Evolutionary conservation across 1,284 basidiomycete species (phyloP), one percentile per base, ranked within the genome.

Genomic region (Leccinum angustisporum): DNA sequence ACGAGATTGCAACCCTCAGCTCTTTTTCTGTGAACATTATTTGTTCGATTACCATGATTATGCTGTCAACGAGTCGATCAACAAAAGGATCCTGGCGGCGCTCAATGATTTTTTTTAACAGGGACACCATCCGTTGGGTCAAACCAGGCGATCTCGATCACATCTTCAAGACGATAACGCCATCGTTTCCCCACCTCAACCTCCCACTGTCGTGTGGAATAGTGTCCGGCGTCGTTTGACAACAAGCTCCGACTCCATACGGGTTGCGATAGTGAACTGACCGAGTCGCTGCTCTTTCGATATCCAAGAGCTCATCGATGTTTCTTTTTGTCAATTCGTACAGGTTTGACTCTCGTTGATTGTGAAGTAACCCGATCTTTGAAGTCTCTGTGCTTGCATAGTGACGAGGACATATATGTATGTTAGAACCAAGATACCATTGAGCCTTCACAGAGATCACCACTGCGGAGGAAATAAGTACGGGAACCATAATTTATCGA

Each of bases 281-380:
- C 53, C 1, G 34, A 57, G 57, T 58, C 48, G 6, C 9, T 61
- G 18, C 2, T 58, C 58, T 51, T 30, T 7, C 36, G 31, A 70
- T 52, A 31, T 71, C 63, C 54, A 68, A 46, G 46, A 65, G 66
- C 50, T 70, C 68, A 30, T 65, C 25, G 16, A 68, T 10, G n/a
- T 25, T 56, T 16, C 48, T n/a, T 16, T 5, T 13, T 10, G 3
- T 52, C 27, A 38, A 38, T 30, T 66, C 63, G 56, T 43, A 68
- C 25, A 40, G 54, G 6, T 67, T 65, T 51, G 57, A 16, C 10
- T 58, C 10, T 58, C 56, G 40, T 21, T 50, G 36, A 9, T 53
- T 43, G 33, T 66, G 64, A 10, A 10, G 10, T 33, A 10, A 65
- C 14, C 54, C 67, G 27, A 67, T 63, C 50, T n/a, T 5, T 5